These are phyloP conservation scores for Curvularia sp. DNA, from an alignment of 2,329 filamentous ascomycete genomes.

Conservation along the genomic window DNA sequence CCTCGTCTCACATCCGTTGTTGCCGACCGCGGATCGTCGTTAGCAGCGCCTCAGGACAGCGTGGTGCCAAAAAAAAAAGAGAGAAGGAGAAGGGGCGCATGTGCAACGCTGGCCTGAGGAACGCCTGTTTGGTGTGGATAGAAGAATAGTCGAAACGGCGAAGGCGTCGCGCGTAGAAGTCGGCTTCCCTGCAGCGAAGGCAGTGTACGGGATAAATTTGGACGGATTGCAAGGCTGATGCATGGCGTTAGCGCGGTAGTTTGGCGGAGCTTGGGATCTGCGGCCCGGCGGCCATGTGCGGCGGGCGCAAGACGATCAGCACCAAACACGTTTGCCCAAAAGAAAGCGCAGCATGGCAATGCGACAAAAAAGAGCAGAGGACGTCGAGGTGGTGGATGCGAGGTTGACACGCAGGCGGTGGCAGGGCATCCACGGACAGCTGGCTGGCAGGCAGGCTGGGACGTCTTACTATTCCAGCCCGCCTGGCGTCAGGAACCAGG, in stretches of 20 bases:
- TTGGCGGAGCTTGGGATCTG: conserved; percentile 29
- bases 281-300: conserved; percentile 6
- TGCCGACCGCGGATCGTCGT: conserved; percentile 7
- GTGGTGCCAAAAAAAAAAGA: not conserved
- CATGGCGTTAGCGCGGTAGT: conserved; percentile 18
- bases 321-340: conserved; percentile 1
- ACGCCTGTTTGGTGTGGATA: conserved; percentile 22
- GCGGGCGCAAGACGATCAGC: not conserved
- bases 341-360: conserved; percentile 2
- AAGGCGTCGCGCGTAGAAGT: conserved; percentile 13
- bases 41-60: conserved; percentile 14
- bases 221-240: conserved; percentile 17
- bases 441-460: conserved; percentile 12
- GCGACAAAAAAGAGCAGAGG: not conserved
- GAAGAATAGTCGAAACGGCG: conserved; percentile 21
- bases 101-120: conserved; percentile 17
- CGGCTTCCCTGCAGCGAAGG: conserved; percentile 4
- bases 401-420: not conserved
- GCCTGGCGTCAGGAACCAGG: conserved; percentile 16
- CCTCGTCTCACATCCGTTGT: conserved; percentile 8
- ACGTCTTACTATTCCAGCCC: conserved; percentile 12
- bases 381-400: not conserved
- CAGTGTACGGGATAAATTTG: conserved; percentile 31
- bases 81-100: not conserved
- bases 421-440: not conserved